Evolutionary conservation across 352 stramenopile species (phyloP).

Genomic region (Globisporangium camurandrum): DNA sequence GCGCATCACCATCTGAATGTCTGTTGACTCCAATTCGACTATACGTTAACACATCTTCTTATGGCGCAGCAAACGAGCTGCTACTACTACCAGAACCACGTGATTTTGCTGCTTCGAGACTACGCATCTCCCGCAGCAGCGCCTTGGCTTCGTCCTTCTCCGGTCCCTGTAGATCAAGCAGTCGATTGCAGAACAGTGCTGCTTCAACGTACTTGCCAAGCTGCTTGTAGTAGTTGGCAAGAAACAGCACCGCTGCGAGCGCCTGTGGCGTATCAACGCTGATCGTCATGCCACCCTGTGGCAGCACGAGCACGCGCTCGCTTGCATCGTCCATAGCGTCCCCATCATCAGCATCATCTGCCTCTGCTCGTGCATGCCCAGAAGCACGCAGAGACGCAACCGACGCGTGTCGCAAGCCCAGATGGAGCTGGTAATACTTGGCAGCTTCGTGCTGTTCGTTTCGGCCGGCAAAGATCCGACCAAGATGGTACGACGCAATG

Average conservation of each 20-base stretch:
- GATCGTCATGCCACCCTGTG: slow-evolving; percentile 23
- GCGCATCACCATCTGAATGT: no score
- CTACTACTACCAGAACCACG: neutral
- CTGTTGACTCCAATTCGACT: no score
- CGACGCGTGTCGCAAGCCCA: slow-evolving; percentile 34
- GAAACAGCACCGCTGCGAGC: slow-evolving; percentile 57
- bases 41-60: no score
- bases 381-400: neutral
- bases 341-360: neutral
- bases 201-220: slow-evolving; percentile 43
- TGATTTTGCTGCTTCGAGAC: slow-evolving; percentile 33
- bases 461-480: slow-evolving; percentile 41
- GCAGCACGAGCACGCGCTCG: slow-evolving; percentile 11
- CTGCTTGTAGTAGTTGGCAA: slow-evolving; percentile 81
- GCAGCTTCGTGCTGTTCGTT: slow-evolving; percentile 49
- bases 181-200: slow-evolving; percentile 64
- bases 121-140: slow-evolving; percentile 70
- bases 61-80: no score
- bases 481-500: slow-evolving; percentile 65
- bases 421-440: slow-evolving; percentile 67
- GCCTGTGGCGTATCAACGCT: slow-evolving; percentile 58
- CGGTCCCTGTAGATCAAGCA: slow-evolving; percentile 69
- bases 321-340: neutral
- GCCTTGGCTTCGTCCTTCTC: slow-evolving; percentile 82
- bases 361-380: neutral